Base-by-base conservation (phyloP, 208 protist genomes). In the Trypanosomatidae sp. region DNA sequence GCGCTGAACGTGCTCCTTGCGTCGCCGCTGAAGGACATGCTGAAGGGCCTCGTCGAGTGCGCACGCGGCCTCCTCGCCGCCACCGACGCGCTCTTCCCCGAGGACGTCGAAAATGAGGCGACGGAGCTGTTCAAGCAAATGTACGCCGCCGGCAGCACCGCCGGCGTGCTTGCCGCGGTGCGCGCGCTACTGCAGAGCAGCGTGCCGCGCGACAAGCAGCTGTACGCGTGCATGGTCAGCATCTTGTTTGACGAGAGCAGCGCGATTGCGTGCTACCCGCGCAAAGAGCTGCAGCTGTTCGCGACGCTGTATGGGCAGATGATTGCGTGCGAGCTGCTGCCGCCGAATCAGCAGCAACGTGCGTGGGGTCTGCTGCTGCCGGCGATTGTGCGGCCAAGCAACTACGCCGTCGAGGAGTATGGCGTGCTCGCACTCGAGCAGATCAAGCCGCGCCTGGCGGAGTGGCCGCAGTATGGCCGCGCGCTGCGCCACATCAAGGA, bases 391-490 rank as follows among this genome's bases (percentile, higher is more conserved):
- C 94, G 96, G 56, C 85, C 81, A 0, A 64, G 56, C 7, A 84
- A 94, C 44, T 68, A 65, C 22, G 89, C 92, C 11, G 76, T 97
- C 66, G 93, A 94, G 61, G 88, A 97, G 52, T 99, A 98, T 64
- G 96, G 96, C 44, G 62, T 98, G 18, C 80, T 86, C 28, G 93
- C 96, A 3, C 61, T 99, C 2, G 71, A 97, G 48, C 76, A 96
- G 49, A 97, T 98, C 48, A 96, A 96, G 54, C 48, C 63, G 22
- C 68, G 89, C 33, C 53, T 99, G 18, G 65, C 67, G n/a, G 93
- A 98, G 53, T 99, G 95, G 95, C 97, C 95, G 24, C 84, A 97
- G 47, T 95, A 92, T 57, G 69, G 88, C 30, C 65, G 78, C 13
- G 57, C 72, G 24, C 60, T 96, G 48, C 73, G 73, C 33, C 62